Evolutionary conservation across 495 filamentous ascomycete species (phyloP).

Genomic region (Bacidia rubella): DNA sequence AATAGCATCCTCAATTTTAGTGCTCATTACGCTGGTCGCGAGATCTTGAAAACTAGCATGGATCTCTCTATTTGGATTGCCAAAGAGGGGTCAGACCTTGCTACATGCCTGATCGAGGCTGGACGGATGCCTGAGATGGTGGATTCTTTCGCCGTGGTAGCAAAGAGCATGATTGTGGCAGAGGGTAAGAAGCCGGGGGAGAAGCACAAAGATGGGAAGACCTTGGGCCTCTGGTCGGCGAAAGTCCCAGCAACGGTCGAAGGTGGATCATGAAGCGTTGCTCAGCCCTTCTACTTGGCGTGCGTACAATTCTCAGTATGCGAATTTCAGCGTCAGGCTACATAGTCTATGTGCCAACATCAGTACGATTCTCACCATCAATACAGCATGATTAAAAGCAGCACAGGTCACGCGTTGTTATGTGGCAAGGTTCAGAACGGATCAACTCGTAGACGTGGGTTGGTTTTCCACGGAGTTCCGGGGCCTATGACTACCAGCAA

Average conservation of each 20-base stretch:
- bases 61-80: conserved; percentile 57
- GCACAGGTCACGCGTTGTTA: too few relatives aligned
- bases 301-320: too few relatives aligned
- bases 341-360: too few relatives aligned
- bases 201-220: conserved; percentile 33
- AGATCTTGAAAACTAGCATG: conserved; percentile 61
- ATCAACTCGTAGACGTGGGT: too few relatives aligned
- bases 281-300: too few relatives aligned
- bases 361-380: too few relatives aligned
- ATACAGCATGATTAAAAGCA: too few relatives aligned
- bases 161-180: conserved; percentile 57
- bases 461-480: too few relatives aligned
- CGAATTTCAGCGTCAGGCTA: too few relatives aligned
- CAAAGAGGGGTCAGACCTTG: conserved; percentile 48
- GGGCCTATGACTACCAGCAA: too few relatives aligned
- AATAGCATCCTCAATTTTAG: conserved; percentile 58
- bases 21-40: conserved; percentile 47
- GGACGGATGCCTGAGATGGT: conserved; percentile 68
- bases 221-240: conserved; percentile 33
- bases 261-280: not conserved
- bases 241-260: not conserved
- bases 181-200: conserved; percentile 39
- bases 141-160: conserved; percentile 55
- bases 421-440: too few relatives aligned
- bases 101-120: conserved; percentile 47